These are phyloP conservation scores for Chalciporus chontae DNA, from an alignment of 768 basidiomycete genomes.

Conservation along the genomic window DNA sequence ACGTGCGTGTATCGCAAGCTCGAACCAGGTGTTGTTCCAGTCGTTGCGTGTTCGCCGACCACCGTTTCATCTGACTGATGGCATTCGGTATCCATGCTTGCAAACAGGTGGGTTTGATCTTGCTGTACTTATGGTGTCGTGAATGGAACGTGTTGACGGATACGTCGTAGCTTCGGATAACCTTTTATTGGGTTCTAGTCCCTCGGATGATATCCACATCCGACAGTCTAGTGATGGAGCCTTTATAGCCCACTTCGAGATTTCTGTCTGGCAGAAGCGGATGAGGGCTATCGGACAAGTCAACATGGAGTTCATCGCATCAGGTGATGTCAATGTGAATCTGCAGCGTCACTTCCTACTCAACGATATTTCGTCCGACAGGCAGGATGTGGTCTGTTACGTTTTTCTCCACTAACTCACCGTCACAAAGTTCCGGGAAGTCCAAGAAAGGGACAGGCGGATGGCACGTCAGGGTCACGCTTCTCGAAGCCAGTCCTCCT, in stretches of 20 bases:
- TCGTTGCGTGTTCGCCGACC: conserved; percentile 19
- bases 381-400: conserved; percentile 25
- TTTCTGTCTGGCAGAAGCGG: conserved; percentile 62
- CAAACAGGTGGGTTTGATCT: conserved; percentile 24
- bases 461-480: conserved; percentile 43
- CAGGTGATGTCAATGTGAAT: conserved; percentile 7
- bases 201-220: conserved; percentile 52
- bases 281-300: conserved; percentile 60
- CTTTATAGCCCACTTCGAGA: conserved; percentile 50
- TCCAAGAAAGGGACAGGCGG: conserved; percentile 2
- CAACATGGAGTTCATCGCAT: conserved; percentile 65
- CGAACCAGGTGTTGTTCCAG: conserved; percentile 29
- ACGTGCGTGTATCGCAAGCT: conserved; percentile 51
- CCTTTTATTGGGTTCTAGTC: conserved; percentile 35
- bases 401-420: conserved; percentile 16
- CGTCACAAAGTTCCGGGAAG: conserved; percentile 5
- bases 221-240: conserved; percentile 44
- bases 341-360: background rate
- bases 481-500: conserved; percentile 17
- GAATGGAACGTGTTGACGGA: background rate
- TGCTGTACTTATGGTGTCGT: background rate
- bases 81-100: conserved; percentile 12
- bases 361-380: background rate
- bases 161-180: conserved; percentile 38
- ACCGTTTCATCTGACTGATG: conserved; percentile 23